Percentiles rank a stretch among this genome's conserved stretches.
These are phyloP conservation scores for Cryphonectria naterciae DNA, from an alignment of 2,329 filamentous ascomycete genomes.

Conservation along the genomic window DNA sequence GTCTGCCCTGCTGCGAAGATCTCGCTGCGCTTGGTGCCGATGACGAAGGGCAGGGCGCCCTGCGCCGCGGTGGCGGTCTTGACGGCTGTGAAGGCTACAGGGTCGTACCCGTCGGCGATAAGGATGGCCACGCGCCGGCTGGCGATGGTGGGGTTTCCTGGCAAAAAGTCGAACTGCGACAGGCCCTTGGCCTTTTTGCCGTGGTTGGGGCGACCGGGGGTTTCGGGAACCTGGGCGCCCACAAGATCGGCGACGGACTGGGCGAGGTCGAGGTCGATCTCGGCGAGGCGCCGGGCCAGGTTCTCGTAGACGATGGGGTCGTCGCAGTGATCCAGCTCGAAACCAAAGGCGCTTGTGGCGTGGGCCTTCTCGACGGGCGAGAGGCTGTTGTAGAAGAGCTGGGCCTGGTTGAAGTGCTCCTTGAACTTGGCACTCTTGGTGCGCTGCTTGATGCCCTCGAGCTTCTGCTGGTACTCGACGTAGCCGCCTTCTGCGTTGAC, in stretches of 20 bases:
- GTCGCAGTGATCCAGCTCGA: slow-evolving; percentile 82
- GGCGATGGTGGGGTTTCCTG: slow-evolving; percentile 67
- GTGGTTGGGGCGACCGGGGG: slow-evolving; percentile 60
- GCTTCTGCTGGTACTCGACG: slow-evolving; percentile 66
- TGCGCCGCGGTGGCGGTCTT: slow-evolving; percentile 65
- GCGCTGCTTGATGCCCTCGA: slow-evolving; percentile 72
- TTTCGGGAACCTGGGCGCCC: slow-evolving; percentile 63
- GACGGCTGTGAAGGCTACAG: slow-evolving; percentile 65
- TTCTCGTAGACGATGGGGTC: slow-evolving; percentile 76
- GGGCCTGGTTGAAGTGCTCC: slow-evolving; percentile 77
- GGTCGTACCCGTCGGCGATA: slow-evolving; percentile 77
- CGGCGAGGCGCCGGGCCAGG: slow-evolving; percentile 67
- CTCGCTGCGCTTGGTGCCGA: slow-evolving; percentile 68
- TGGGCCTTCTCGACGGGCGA: slow-evolving; percentile 68
- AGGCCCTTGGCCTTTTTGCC: slow-evolving; percentile 69
- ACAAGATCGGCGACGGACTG: slow-evolving; percentile 71
- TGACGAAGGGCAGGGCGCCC: slow-evolving; percentile 71
- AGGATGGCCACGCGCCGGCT: slow-evolving; percentile 75
- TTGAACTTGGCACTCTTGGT: slow-evolving; percentile 73
- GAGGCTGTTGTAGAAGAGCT: slow-evolving; percentile 82
- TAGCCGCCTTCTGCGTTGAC: slow-evolving; percentile 66
- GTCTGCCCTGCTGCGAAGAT: slow-evolving; percentile 66
- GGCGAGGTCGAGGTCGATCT: slow-evolving; percentile 74
- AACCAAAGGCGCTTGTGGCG: slow-evolving; percentile 62
- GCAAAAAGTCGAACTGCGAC: slow-evolving; percentile 70